Conservation (phyloP, 768 basidiomycete genomes). For the Boletus insuetus region DNA sequence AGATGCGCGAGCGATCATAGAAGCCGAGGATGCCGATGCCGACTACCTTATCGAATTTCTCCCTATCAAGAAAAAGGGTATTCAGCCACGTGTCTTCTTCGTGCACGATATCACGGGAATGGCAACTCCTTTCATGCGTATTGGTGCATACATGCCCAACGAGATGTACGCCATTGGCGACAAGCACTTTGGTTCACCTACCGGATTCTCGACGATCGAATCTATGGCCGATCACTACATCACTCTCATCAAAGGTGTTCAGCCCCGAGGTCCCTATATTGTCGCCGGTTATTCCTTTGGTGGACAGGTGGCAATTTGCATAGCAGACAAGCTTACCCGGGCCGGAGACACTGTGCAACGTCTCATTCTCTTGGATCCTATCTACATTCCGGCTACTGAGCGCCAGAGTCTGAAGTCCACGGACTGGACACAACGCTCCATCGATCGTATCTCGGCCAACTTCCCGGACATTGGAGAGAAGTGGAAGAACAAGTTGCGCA, state of each 20-base stretch:
- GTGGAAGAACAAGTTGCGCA: conserved; percentile 30
- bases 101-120: conserved; percentile 34
- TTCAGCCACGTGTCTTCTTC: conserved; percentile 25
- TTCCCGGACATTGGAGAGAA: conserved; percentile 33
- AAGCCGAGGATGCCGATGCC: conserved; percentile 29
- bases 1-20: conserved; percentile 28
- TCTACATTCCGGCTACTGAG: conserved; percentile 27
- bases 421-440: conserved; percentile 29
- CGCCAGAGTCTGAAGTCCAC: conserved; percentile 31
- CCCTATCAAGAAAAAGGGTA: conserved; percentile 32
- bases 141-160: conserved; percentile 31
- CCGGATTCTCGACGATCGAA: conserved; percentile 28
- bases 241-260: conserved; percentile 25
- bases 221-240: conserved; percentile 34
- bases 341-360: conserved; percentile 25
- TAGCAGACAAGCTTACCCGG: conserved; percentile 23
- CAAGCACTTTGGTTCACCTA: conserved; percentile 29
- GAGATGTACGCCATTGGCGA: conserved; percentile 35
- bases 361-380: conserved; percentile 30
- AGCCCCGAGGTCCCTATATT: conserved; percentile 27
- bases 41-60: conserved; percentile 31
- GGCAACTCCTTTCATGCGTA: conserved; percentile 33
- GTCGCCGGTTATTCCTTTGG: conserved; percentile 29
- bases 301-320: conserved; percentile 28
- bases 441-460: conserved; percentile 30